These are phyloP conservation scores for Solanum hybrid DNA, from an alignment of 305 asterid species.

Conservation along the genomic window DNA sequence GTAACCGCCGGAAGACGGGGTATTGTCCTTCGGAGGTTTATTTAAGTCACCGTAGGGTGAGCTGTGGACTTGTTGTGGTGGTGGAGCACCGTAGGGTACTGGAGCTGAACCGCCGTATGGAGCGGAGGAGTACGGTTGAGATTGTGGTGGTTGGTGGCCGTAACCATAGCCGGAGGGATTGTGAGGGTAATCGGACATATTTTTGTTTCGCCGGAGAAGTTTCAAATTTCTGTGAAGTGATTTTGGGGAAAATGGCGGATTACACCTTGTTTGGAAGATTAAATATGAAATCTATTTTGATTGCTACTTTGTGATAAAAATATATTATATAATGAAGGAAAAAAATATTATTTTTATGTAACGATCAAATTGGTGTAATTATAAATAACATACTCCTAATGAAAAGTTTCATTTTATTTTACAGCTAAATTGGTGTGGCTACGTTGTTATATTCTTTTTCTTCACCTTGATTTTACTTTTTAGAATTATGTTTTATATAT, in stretches of 20 bases:
- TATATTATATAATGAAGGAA: no score
- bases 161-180: background rate
- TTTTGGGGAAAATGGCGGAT: background rate
- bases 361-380: no score
- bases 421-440: no score
- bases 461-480: no score
- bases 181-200: background rate
- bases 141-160: background rate
- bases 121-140: background rate
- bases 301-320: no score
- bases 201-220: background rate
- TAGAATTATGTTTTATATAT: no score
- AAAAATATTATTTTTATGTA: no score
- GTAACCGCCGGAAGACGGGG: constrained; percentile 31
- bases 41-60: background rate
- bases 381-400: no score
- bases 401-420: no score
- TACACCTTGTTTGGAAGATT: background rate
- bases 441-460: no score
- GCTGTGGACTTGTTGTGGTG: constrained; percentile 10
- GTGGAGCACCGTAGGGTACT: background rate
- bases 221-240: no score
- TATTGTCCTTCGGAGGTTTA: constrained; percentile 9
- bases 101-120: background rate
- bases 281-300: no score